Conservation (phyloP, 2,329 filamentous ascomycete genomes). For the Penicillium janthinellum region DNA sequence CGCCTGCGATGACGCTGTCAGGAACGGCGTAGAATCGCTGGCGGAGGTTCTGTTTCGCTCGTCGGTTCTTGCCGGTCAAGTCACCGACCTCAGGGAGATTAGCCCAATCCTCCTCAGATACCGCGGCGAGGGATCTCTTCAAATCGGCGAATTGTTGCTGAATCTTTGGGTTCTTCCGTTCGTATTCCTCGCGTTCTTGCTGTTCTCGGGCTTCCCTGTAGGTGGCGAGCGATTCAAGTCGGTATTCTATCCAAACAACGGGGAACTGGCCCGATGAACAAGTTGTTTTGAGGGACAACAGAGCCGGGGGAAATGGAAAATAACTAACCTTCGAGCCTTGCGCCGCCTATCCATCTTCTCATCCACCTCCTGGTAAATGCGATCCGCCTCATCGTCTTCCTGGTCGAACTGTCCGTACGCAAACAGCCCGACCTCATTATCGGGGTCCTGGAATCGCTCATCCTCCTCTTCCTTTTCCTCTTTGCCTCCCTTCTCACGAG, state of each 20-base stretch:
- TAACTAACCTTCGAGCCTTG: slow-evolving; percentile 80
- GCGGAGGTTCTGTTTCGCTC: slow-evolving; percentile 77
- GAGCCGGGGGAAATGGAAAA: slow-evolving; percentile 17
- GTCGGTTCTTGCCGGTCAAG: slow-evolving; percentile 88
- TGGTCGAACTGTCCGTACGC: slow-evolving; percentile 94
- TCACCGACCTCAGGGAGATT: slow-evolving; percentile 95
- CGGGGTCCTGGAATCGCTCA: slow-evolving; percentile 88
- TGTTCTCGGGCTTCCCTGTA: slow-evolving; percentile 91
- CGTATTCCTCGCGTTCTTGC: slow-evolving; percentile 90
- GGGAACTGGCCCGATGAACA: slow-evolving; percentile 65
- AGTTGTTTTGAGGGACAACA: slow-evolving; percentile 46
- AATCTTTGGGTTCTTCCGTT: slow-evolving; percentile 96
- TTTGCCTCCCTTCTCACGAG: slow-evolving; percentile 63
- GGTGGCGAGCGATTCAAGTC: slow-evolving; percentile 62
- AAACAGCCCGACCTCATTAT: slow-evolving; percentile 95
- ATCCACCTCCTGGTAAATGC: slow-evolving; percentile 93
- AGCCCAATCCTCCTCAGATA: slow-evolving; percentile 96
- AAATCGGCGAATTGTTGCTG: slow-evolving; percentile 96
- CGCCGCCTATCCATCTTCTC: slow-evolving; percentile 94
- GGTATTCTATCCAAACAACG: slow-evolving; percentile 74
- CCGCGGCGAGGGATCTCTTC: slow-evolving; percentile 82
- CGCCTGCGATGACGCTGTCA: slow-evolving; percentile 89
- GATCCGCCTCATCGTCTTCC: slow-evolving; percentile 95
- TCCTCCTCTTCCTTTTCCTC: slow-evolving; percentile 71
- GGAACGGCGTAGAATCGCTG: slow-evolving; percentile 94